Evolutionary conservation across 768 basidiomycete species (phyloP), one percentile per base, ranked within the genome.

Genomic region (Dendrothele bispora): DNA sequence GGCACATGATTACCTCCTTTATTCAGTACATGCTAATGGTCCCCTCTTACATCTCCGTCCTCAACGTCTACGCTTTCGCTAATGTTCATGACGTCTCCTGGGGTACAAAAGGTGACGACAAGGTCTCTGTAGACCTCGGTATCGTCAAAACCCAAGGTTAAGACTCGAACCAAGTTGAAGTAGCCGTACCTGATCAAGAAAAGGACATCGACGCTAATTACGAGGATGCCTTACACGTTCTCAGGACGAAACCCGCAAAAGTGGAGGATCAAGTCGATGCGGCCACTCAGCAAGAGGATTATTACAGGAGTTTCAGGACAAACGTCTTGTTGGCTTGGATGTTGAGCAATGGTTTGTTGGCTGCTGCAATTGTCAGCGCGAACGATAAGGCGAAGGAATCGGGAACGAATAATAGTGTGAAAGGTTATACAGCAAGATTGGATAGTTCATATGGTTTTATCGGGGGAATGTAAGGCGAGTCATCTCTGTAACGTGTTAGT

Each of bases 1-100:
- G 94, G 92, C 97, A 99, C 64, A 90, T 99, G 92, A 75, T 99
- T 59, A 98, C 97, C 1, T 91, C 88, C 5, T 95, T 98, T 69
- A 22, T 94, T n/a, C 95, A 94, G 63, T 95, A 95, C 61, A 64
- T 89, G 20, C 77, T 97, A 51, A 83, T 98, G 75, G 90, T 93
- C 1, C 95, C 95, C 3, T 92, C 92, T 0, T 98, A 95, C 58
- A 95, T 95, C 61, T 81, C 86, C 46, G 90, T 98, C 11, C 76
- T 98, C 45, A 95, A 95, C 62, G 92, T 95, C 54, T 93, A 95
- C 59, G 86, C 85, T 84, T 91, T 92, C 55, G 83, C 89, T 3
- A 92, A 92, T 60, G 88, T 91, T 5, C 88, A 92, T 66, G 93
- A 95, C 50, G 86, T 95, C 8, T 92, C 90, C 4, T 95, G 94